Conservation (phyloP, 805 yeast genomes). For the Zygosaccharomyces rouxii region DNA sequence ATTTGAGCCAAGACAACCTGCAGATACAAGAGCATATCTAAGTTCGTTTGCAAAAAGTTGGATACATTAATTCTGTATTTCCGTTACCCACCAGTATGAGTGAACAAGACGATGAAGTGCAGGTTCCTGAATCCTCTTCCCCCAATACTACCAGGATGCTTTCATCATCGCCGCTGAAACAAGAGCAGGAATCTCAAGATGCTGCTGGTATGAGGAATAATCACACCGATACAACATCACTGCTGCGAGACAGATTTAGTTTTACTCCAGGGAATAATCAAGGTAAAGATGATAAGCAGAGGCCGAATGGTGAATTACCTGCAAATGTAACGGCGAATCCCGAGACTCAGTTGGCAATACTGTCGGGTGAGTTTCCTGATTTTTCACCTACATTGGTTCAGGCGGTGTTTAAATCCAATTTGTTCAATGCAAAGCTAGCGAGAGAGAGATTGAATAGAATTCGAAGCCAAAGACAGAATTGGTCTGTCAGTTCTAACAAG, state of each 20-base stretch:
- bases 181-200: conserved; percentile 7
- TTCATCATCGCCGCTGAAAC: conserved; percentile 32
- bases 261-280: conserved; percentile 33
- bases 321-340: conserved; percentile 10
- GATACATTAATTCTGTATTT: neutral
- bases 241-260: conserved; percentile 41
- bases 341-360: conserved; percentile 17
- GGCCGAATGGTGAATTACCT: neutral
- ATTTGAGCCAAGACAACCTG: neutral
- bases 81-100: conserved; percentile 19
- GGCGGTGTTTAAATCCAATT: conserved; percentile 39
- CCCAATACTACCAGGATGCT: conserved; percentile 16
- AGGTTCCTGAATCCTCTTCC: conserved; percentile 52
- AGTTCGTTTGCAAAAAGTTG: neutral
- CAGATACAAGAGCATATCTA: neutral
- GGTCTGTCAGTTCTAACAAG: conserved; percentile 19
- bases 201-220: neutral
- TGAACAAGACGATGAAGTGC: conserved; percentile 33
- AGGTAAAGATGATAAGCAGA: neutral
- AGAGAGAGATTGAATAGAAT: conserved; percentile 33
- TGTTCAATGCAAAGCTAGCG: conserved; percentile 34
- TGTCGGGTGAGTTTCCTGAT: conserved; percentile 31
- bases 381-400: conserved; percentile 35
- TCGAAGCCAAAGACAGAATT: conserved; percentile 24
- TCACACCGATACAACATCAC: conserved; percentile 12